These are phyloP conservation scores for Thielaviopsis cerberus DNA, from an alignment of 2,329 filamentous ascomycete species.

Conservation along the genomic window DNA sequence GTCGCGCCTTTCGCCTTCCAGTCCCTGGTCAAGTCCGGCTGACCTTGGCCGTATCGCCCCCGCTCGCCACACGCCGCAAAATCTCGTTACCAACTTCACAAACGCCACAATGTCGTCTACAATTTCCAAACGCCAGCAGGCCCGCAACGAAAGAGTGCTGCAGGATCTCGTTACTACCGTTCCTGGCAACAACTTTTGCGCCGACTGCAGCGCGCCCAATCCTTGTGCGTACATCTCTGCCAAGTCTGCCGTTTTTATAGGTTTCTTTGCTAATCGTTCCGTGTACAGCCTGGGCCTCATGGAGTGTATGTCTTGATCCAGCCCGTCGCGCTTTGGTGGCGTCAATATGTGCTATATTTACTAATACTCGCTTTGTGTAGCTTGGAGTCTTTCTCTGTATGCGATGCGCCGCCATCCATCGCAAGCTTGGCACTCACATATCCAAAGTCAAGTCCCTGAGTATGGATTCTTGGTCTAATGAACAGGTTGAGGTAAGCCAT, in stretches of 20 bases:
- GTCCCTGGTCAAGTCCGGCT: not conserved
- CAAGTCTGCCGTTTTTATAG: not conserved
- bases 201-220: constrained; percentile 80
- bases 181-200: constrained; percentile 80
- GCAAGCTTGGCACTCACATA: constrained; percentile 91
- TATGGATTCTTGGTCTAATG: constrained; percentile 93
- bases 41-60: not conserved
- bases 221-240: constrained; percentile 45
- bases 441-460: constrained; percentile 97
- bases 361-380: constrained; percentile 25
- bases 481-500: constrained; percentile 74
- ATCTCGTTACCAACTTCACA: not conserved
- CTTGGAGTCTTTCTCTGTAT: constrained; percentile 93
- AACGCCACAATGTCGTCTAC: constrained; percentile 9
- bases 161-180: constrained; percentile 73
- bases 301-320: constrained; percentile 50
- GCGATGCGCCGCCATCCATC: constrained; percentile 87
- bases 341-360: not conserved
- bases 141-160: constrained; percentile 80
- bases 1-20: not conserved
- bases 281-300: constrained; percentile 71
- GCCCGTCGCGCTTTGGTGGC: not conserved
- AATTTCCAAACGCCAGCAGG: constrained; percentile 68
- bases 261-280: constrained; percentile 5
- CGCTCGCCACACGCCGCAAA: not conserved